These are phyloP conservation scores for Kurtzmaniella fragi DNA, from an alignment of 805 yeast species.

Conservation along the genomic window DNA sequence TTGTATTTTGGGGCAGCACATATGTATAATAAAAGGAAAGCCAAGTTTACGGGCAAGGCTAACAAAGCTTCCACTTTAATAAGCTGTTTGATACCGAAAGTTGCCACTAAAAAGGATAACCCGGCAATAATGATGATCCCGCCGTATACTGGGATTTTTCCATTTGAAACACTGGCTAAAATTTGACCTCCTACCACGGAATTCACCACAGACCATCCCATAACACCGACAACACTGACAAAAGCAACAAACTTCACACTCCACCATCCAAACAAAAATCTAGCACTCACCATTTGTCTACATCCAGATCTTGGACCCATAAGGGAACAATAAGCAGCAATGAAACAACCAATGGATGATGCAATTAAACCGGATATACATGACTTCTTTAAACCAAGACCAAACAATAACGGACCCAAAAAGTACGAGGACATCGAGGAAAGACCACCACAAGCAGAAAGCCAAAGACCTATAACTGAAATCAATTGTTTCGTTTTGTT, in stretches of 20 bases:
- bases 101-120: slow-evolving; percentile 59
- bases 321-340: slow-evolving; percentile 78
- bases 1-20: slow-evolving; percentile 47
- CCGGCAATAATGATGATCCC: slow-evolving; percentile 72
- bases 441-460: slow-evolving; percentile 82
- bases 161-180: slow-evolving; percentile 58
- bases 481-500: slow-evolving; percentile 22
- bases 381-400: slow-evolving; percentile 62
- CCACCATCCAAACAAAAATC: slow-evolving; percentile 83
- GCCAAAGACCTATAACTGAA: slow-evolving; percentile 71
- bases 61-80: slow-evolving; percentile 62
- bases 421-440: slow-evolving; percentile 84
- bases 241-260: slow-evolving; percentile 71
- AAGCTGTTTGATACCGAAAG: slow-evolving; percentile 74
- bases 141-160: slow-evolving; percentile 60
- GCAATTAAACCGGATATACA: slow-evolving; percentile 60
- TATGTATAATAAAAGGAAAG: slow-evolving; percentile 65
- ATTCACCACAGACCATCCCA: slow-evolving; percentile 95
- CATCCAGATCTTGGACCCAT: slow-evolving; percentile 92
- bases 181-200: slow-evolving; percentile 87
- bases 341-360: slow-evolving; percentile 60
- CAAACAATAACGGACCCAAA: slow-evolving; percentile 68
- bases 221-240: slow-evolving; percentile 65
- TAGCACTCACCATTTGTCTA: slow-evolving; percentile 79
- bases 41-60: slow-evolving; percentile 62